Evolutionary conservation across 306 rosid species (phyloP).

Genomic region (Ormosia semicastrata): DNA sequence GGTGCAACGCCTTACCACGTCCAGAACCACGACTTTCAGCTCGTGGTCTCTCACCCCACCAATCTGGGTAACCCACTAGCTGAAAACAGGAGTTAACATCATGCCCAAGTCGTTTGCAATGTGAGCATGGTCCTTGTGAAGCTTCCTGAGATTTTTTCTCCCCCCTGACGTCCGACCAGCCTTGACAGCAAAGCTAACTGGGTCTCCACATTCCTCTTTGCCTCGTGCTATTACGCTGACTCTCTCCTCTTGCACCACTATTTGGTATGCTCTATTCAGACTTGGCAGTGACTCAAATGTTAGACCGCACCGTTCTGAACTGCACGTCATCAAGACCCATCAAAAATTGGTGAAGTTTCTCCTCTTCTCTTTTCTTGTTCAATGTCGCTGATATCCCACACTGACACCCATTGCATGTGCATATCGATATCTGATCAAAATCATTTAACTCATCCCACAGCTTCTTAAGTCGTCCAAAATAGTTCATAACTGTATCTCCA

Average conservation of each 20-base stretch:
- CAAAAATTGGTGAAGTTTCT: no score
- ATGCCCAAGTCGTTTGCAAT: background rate
- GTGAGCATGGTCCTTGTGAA: background rate
- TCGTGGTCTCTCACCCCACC: background rate
- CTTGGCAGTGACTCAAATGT: no score
- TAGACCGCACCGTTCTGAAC: no score
- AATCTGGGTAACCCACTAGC: background rate
- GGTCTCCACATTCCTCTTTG: background rate
- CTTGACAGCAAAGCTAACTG: background rate
- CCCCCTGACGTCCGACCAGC: background rate
- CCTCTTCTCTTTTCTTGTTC: no score
- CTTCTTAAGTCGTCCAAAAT: no score
- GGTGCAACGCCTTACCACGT: no score
- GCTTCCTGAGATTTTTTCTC: background rate
- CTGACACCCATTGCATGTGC: no score
- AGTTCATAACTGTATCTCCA: no score
- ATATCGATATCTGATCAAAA: no score
- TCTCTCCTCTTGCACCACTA: background rate
- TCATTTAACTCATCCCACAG: no score
- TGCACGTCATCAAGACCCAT: no score
- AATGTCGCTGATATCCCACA: no score
- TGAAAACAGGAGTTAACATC: background rate
- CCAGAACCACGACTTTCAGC: background rate
- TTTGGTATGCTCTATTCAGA: background rate
- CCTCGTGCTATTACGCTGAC: background rate